Evolutionary conservation across 805 yeast species (phyloP), one percentile per base, ranked within the genome.

Genomic region (Lipomyces sp.): DNA sequence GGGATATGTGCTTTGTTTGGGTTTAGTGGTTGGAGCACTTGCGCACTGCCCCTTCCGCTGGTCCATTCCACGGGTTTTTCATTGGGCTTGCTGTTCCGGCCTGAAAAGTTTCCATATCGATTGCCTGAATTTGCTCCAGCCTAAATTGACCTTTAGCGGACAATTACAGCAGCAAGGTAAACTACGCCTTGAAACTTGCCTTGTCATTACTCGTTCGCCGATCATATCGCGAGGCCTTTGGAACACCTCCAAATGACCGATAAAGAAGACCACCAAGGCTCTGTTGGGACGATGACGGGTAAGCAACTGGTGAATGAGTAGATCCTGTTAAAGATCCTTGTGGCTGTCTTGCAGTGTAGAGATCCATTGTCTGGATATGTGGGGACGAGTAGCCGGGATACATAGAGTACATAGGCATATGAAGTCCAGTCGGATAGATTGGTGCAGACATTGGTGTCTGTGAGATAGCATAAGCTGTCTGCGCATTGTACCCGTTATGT

Each of bases 391-490:
- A 59, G 3, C 67, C 67, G 13, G 69, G 57, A 60, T 64, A 64
- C 58, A 66, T 59, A 7, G 70, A 37, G 58, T 66, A 66, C 24
- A 66, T 32, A 6, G 64, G 67, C 64, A 64, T 48, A 6, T 57
- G 63, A 30, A 64, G 53, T 29, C 34, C 62, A 11, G 61, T 29
- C 2, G 67, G 61, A 45, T 63, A 66, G 48, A 66, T 45, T 29
- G 69, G 58, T 11, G 64, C 59, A 29, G 59, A 24, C 48, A 60
- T n/a, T 13, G 62, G 59, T 6, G 63, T 39, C 42, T 58, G 61
- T 10, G 61, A 18, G 33, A 58, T 45, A 39, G 60, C 32, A 45
- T 58, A 58, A 32, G 59, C 59, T 10, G 35, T 59, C 18, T 55
- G 53, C 15, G 54, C 35, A 30, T 39, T 61, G 30, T 48, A 54